Conservation (phyloP, 768 basidiomycete genomes). For the Trametes sanguinea region DNA sequence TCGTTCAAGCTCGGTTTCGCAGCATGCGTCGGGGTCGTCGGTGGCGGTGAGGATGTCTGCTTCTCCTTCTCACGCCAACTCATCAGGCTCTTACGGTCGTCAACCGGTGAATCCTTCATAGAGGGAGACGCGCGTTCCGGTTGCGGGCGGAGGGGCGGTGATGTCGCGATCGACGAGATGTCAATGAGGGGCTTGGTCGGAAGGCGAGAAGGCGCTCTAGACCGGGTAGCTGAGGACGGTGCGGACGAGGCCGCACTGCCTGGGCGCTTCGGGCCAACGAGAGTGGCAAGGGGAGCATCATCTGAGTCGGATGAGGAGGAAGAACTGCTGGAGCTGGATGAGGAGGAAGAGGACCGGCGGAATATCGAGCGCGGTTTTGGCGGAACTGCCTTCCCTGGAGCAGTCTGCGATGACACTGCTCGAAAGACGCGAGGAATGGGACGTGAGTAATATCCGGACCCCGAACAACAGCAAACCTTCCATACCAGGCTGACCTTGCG, state of each 20-base stretch:
- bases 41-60: constrained; percentile 10
- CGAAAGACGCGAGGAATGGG: neutral
- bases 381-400: neutral
- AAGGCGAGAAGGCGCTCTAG: constrained; percentile 30
- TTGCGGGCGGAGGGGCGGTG: constrained; percentile 17
- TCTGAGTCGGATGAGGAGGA: constrained; percentile 51
- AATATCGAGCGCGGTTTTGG: constrained; percentile 4
- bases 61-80: constrained; percentile 17
- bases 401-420: neutral
- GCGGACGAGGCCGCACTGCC: constrained; percentile 54
- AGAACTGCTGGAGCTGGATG: constrained; percentile 25
- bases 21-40: constrained; percentile 15
- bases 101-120: constrained; percentile 18
- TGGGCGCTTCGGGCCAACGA: constrained; percentile 65
- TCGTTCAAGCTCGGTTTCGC: constrained; percentile 32
- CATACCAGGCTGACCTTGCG: constrained; percentile 15
- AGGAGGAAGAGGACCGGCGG: constrained; percentile 21
- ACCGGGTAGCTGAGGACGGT: constrained; percentile 28
- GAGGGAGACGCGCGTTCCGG: constrained; percentile 19
- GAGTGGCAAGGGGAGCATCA: constrained; percentile 62
- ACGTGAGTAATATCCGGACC: neutral
- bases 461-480: neutral
- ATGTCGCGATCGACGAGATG: constrained; percentile 27
- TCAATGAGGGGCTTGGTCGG: constrained; percentile 49
- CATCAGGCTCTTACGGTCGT: constrained; percentile 12